Conservation (phyloP, 257 asterid species). For the Solanum chaucha region DNA sequence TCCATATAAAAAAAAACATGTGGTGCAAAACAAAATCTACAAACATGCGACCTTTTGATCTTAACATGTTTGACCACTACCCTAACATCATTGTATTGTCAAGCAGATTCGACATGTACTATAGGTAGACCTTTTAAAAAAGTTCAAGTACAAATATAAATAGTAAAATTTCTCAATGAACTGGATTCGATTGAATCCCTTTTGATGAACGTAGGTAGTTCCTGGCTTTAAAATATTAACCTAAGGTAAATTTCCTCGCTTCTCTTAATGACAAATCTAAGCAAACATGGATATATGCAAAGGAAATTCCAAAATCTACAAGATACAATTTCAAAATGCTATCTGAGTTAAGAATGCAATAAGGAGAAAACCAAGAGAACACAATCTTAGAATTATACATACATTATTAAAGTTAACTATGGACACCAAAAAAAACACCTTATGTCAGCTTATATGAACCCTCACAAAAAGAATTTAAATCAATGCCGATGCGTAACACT, state of each 20-base stretch:
- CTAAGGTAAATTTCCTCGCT: not conserved
- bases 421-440: not conserved
- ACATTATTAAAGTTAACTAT: not conserved
- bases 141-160: not conserved
- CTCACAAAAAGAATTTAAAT: not conserved
- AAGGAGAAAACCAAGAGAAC: not conserved
- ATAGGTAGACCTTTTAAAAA: not conserved
- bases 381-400: not conserved
- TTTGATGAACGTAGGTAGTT: not conserved
- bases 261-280: not conserved
- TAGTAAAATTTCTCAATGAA: not conserved
- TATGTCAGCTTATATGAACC: not conserved
- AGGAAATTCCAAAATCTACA: not conserved
- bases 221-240: not conserved
- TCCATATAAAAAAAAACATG: not conserved
- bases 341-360: not conserved
- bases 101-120: not conserved
- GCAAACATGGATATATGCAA: not conserved
- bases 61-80: not conserved
- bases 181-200: not conserved
- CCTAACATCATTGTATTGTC: not conserved
- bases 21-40: not conserved
- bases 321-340: not conserved
- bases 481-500: not conserved
- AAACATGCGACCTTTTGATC: not conserved